phyloP scores from a whole-genome alignment of 176 grass and related monocot genomes.

The Cenchrus purpureus region DNA sequence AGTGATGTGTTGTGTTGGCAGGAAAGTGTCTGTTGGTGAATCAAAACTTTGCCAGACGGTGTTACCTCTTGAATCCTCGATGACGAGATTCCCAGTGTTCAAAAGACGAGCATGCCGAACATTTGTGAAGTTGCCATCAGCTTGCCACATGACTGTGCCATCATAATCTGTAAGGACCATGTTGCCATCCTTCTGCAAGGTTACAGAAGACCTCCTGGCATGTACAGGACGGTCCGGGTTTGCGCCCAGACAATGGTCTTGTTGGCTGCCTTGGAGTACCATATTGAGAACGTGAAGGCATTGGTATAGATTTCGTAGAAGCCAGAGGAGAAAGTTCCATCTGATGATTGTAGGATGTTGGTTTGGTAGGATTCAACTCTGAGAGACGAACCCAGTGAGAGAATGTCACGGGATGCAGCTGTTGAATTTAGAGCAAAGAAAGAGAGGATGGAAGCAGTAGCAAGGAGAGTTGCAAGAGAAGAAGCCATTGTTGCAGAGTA shows the following conservation, averaged over 20 bases:
- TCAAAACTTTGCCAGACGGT: constrained; percentile 65
- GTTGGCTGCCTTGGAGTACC: constrained; percentile 36
- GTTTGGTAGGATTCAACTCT: constrained; percentile 33
- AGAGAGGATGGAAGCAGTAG: constrained; percentile 30
- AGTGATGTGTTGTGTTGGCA: constrained; percentile 55
- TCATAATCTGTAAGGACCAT: constrained; percentile 40
- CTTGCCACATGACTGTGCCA: constrained; percentile 34
- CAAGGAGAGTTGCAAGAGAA: background rate
- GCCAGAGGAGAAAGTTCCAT: constrained; percentile 49
- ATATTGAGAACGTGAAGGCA: constrained; percentile 62
- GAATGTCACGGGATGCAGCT: background rate
- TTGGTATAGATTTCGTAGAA: constrained; percentile 43
- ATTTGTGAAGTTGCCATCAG: constrained; percentile 6
- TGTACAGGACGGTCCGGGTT: constrained; percentile 39
- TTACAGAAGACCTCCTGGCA: constrained; percentile 35
- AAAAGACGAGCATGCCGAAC: constrained; percentile 36
- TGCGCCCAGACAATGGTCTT: constrained; percentile 53
- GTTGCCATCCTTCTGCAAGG: constrained; percentile 38
- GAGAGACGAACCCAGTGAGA: constrained; percentile 35
- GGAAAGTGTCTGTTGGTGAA: constrained; percentile 59
- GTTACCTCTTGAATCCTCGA: constrained; percentile 22
- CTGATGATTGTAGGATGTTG: constrained; percentile 37
- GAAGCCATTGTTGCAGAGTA: constrained; percentile 16
- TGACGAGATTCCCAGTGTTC: constrained; percentile 50
- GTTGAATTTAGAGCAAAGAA: background rate